These are phyloP conservation scores for Rhodotorula glutinis DNA, from an alignment of 1,284 basidiomycete genomes.

Conservation along the genomic window DNA sequence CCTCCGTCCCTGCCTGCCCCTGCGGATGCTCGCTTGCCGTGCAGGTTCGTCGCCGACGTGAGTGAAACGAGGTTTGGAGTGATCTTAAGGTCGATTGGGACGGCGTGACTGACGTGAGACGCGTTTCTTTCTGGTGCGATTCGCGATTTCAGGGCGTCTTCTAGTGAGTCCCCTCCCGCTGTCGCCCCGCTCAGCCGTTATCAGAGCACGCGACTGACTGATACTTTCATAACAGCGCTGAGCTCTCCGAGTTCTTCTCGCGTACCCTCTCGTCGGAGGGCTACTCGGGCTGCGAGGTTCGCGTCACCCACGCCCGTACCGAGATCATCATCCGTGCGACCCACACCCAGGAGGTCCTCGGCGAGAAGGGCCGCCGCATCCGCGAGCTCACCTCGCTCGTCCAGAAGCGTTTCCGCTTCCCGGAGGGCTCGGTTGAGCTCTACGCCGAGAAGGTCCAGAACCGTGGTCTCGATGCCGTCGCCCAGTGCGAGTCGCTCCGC, in stretches of 20 bases:
- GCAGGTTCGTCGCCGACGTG: constrained; percentile 40
- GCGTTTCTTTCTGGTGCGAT: not conserved
- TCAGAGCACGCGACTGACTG: not conserved
- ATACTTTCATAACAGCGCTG: constrained; percentile 30
- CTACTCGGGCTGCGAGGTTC: constrained; percentile 99
- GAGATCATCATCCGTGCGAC: constrained; percentile 99
- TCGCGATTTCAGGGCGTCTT: constrained; percentile 33
- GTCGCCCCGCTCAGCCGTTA: not conserved
- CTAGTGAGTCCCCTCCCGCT: constrained; percentile 28
- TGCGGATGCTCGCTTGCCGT: not conserved
- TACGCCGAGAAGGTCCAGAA: constrained; percentile 99
- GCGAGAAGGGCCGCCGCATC: constrained; percentile 99
- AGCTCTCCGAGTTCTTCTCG: constrained; percentile 57
- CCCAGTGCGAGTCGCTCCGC: constrained; percentile 96
- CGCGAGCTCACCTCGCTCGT: constrained; percentile 98
- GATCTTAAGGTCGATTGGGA: not conserved
- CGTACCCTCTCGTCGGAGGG: constrained; percentile 99
- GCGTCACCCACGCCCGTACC: constrained; percentile 97
- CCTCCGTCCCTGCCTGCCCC: too few species aligned
- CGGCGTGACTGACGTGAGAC: not conserved
- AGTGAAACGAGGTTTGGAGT: constrained; percentile 1
- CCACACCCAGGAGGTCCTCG: constrained; percentile 99
- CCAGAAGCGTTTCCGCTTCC: constrained; percentile 99
- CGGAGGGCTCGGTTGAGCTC: constrained; percentile 96
- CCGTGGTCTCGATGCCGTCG: constrained; percentile 97